A percentile compares a stretch with the other conserved stretches of the same genome.
Conservation (phyloP, 805 yeast genomes). For the Metschnikowia noctiluminum region DNA sequence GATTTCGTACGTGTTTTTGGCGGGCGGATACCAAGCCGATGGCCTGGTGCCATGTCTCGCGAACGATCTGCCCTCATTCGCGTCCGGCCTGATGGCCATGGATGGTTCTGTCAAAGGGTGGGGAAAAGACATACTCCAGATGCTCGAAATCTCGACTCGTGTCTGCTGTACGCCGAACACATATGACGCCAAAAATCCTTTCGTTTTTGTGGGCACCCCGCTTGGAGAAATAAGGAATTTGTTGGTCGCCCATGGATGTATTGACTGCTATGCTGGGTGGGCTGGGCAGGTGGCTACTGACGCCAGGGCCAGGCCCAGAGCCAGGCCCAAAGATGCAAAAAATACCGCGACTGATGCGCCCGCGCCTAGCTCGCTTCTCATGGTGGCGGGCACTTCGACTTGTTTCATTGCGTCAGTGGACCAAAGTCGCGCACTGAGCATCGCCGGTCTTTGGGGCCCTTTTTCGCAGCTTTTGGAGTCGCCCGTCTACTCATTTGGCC, state of each 20-base stretch:
- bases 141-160: conserved; percentile 16
- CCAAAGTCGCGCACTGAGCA: conserved; percentile 20
- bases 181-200: not conserved
- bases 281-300: conserved; percentile 17
- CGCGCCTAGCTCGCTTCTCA: conserved; percentile 25
- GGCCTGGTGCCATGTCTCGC: conserved; percentile 15
- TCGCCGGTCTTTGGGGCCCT: conserved; percentile 62
- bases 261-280: conserved; percentile 55
- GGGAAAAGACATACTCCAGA: conserved; percentile 26
- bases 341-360: too few species aligned
- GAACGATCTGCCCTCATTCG: conserved; percentile 9
- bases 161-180: conserved; percentile 11
- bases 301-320: not conserved
- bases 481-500: conserved; percentile 51
- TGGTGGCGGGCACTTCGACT: conserved; percentile 64
- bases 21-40: conserved; percentile 20
- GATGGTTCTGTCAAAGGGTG: conserved; percentile 63
- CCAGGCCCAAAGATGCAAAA: not conserved
- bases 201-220: conserved; percentile 18
- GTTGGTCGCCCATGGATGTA: conserved; percentile 46
- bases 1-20: conserved; percentile 29
- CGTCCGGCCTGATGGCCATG: conserved; percentile 31
- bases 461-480: conserved; percentile 35
- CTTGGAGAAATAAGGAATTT: conserved; percentile 17
- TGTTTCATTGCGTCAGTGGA: conserved; percentile 39